Conservation (phyloP, 2,329 filamentous ascomycete species). For the Trichoderma endophyticum region DNA sequence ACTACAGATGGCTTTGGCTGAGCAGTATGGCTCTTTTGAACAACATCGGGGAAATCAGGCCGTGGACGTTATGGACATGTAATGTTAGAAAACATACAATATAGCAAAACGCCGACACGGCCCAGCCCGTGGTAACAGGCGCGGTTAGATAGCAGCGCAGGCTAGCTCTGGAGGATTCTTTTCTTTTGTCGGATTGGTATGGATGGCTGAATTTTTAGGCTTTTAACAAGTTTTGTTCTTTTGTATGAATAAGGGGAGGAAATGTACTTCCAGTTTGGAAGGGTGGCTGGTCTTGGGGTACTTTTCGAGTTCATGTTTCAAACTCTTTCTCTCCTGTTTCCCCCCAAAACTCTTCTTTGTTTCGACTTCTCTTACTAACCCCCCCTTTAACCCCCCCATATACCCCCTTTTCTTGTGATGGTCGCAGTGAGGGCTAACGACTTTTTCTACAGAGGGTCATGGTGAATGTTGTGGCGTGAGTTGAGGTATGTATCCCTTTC, state of each 20-base stretch:
- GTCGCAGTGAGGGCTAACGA: slow-evolving; percentile 27
- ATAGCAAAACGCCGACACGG: slow-evolving; percentile 17
- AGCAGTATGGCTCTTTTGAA: slow-evolving; percentile 64
- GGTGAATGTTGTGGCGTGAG: slow-evolving; percentile 20
- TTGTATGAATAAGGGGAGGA: not conserved
- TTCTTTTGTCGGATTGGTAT: not conserved
- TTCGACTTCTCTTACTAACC: not conserved
- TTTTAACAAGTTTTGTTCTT: not conserved
- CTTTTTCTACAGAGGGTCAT: slow-evolving; percentile 21
- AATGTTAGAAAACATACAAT: slow-evolving; percentile 23
- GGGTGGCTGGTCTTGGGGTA: not conserved
- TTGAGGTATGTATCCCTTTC: slow-evolving; percentile 28
- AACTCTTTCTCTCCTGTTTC: slow-evolving; percentile 1
- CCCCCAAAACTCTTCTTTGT: slow-evolving; percentile 1
- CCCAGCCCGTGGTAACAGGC: not conserved
- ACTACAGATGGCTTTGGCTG: slow-evolving; percentile 59
- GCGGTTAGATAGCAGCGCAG: slow-evolving; percentile 5
- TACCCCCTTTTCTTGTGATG: slow-evolving; percentile 21
- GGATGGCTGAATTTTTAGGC: not conserved
- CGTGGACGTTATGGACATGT: slow-evolving; percentile 50
- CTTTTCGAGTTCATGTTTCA: slow-evolving; percentile 3
- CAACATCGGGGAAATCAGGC: slow-evolving; percentile 44
- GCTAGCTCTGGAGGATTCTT: not conserved
- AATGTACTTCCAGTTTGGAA: not conserved
- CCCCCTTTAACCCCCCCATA: not conserved